Evolutionary conservation across 768 basidiomycete genomes (phyloP).

Genomic region (Nevesoporus exiguus): DNA sequence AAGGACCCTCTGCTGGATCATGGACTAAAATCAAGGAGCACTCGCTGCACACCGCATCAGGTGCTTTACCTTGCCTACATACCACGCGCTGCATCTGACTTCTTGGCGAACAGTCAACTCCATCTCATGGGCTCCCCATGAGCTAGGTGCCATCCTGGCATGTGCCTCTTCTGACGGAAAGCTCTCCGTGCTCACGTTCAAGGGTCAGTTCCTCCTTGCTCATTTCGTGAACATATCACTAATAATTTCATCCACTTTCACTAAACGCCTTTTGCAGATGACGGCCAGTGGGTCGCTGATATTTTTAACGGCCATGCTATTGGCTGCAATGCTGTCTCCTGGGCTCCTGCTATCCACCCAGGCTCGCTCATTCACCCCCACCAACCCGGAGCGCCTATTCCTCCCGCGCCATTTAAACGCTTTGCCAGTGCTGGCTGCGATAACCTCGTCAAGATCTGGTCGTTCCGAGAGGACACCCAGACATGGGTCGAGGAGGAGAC

Average conservation of each 20-base stretch:
- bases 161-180: conserved; percentile 98
- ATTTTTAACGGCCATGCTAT: conserved; percentile 96
- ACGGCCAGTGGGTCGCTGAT: conserved; percentile 93
- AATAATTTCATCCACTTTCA: background rate
- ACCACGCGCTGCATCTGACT: background rate
- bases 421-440: conserved; percentile 97
- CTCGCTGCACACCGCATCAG: conserved; percentile 88
- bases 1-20: conserved; percentile 49
- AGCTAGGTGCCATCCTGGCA: conserved; percentile 92
- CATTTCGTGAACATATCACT: background rate
- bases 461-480: conserved; percentile 80
- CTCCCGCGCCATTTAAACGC: conserved; percentile 69
- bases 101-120: conserved; percentile 73
- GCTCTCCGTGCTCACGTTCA: conserved; percentile 93
- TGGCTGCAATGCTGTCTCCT: conserved; percentile 95
- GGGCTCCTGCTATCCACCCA: conserved; percentile 90
- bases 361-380: conserved; percentile 79
- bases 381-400: conserved; percentile 36
- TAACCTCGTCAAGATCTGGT: conserved; percentile 93
- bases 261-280: conserved; percentile 50
- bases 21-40: conserved; percentile 98
- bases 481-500: conserved; percentile 90
- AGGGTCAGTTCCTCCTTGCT: conserved; percentile 57
- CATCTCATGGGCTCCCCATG: conserved; percentile 98
- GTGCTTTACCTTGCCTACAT: conserved; percentile 42